Base-by-base conservation (phyloP, 352 stramenopile species). In the Phytophthora pluvialis region DNA sequence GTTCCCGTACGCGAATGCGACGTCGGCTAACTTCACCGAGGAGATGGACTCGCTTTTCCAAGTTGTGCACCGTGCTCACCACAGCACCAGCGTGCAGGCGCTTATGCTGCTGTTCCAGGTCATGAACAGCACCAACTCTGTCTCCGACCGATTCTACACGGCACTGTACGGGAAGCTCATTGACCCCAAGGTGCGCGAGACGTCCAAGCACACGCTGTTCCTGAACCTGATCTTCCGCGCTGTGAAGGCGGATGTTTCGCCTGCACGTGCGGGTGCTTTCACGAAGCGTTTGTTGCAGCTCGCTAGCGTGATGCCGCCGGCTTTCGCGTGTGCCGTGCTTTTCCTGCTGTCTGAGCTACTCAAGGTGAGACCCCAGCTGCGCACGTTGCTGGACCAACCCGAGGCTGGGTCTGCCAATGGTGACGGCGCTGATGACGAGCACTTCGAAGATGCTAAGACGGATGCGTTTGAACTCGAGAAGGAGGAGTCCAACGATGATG, bases 221-320 rank as follows among this genome's bases (percentile, higher is more conserved):
- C 86, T 99, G 21, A 99, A 99, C 77, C 67, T 99, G n/a, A 66
- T 99, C 33, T 99, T 98, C 83, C 97, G 97, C 48, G 94, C 97
- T 10, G 94, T 99, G 62, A 99, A 99, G 72, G 84, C 86, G 15
- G 97, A 99, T 64, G 85, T 86, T 7, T 90, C 95, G 3, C 62
- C 71, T 12, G 83, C 86, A 15, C 85, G 98, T 25, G 77, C 91
- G 1, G 70, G 83, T 38, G 97, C 97, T 7, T 98, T 99, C 70
- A 70, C 91, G n/a, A 99, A 99, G 84, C 89, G 97, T 18, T 67
- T 98, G 57, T 59, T 97, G 29, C 88, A 97, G 78, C 78, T 97
- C 26, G 84, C 86, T 13, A 82, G 74, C 7, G 73, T 85, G 2
- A 96, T 95, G 75, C 76, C 86, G 26, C 80, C 97, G 3, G 83